Base-by-base conservation (phyloP, 2,329 filamentous ascomycete species). In the Xylariaceae sp. region DNA sequence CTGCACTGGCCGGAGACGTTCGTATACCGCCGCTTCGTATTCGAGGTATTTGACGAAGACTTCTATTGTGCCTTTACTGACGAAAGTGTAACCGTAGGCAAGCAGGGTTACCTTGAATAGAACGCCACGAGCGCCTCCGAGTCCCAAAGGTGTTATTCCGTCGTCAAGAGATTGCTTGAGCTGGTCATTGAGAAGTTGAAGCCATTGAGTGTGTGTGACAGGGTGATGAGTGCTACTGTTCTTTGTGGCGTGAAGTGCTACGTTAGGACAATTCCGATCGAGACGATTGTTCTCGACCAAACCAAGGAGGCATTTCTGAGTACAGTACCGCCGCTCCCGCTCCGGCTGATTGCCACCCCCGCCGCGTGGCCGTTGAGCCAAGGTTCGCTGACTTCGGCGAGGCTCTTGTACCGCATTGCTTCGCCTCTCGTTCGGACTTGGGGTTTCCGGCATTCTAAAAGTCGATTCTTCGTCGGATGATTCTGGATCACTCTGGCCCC, bases 61-160 rank as follows among this genome's bases (percentile, higher is more conserved):
- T 17, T 19, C 24, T 2, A 74, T 65, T 1, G 71, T 79, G 23
- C 73, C 74, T 63, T 82, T 81, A 45, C 71, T 66, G 26, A 76
- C 65, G 39, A 81, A 74, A 1, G 72, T 78, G 66, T 81, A 81
- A 54, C 76, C 73, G 58, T 79, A 72, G 3, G 54, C 65, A 19
- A 74, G 62, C 26, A 81, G 69, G 4, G 73, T 76, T 4, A 80
- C 64, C 51, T 71, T 67, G 59, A 81, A 80, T 5, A 79, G 64
- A 2, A 72, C 74, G 11, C 77, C 72, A 7, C 73, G 70, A 0
- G 75, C 62, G 6, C 77, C 74, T 14, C 64, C 56, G 9, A 66
- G 17, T 4, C 62, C 57, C 0, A 78, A 54, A 21, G 45, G 43
- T 2, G 58, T 54, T 21, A 75, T 70, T 2, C 74, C 70, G 29